Evolutionary conservation across 225 moss, liverwort and hornwort species (phyloP).

Genomic region (Bryoerythrophyllum caledonicum): DNA sequence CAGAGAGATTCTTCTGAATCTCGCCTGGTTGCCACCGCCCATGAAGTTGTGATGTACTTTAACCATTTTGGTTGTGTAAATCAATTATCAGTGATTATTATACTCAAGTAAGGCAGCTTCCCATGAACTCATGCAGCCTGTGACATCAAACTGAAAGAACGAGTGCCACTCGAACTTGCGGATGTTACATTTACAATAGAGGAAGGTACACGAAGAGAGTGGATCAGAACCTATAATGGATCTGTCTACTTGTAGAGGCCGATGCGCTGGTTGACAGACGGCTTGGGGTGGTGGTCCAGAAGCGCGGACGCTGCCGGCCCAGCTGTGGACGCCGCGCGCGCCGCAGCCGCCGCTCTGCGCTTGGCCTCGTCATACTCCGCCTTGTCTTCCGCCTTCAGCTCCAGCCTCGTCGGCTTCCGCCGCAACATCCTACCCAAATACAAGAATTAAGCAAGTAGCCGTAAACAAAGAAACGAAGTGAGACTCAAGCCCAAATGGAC

Average conservation of each 20-base stretch:
- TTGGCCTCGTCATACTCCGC: conserved; percentile 68
- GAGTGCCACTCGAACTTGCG: too few relatives aligned
- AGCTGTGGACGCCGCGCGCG: conserved; percentile 35
- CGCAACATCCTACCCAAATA: conserved; percentile 45
- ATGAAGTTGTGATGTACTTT: too few relatives aligned
- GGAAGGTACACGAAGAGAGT: too few relatives aligned
- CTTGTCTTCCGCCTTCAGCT: conserved; percentile 71
- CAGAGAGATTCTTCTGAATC: not conserved
- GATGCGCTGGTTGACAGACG: conserved; percentile 56
- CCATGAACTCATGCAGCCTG: too few relatives aligned
- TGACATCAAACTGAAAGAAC: too few relatives aligned
- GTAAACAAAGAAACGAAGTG: too few relatives aligned
- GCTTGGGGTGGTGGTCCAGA: conserved; percentile 49
- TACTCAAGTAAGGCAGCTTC: too few relatives aligned
- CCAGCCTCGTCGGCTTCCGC: conserved; percentile 60
- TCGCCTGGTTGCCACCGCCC: not conserved
- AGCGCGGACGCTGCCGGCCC: conserved; percentile 53
- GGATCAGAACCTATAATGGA: not conserved
- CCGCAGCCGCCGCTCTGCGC: conserved; percentile 58
- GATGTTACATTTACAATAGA: too few relatives aligned
- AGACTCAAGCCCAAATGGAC: too few relatives aligned
- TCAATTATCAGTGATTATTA: too few relatives aligned
- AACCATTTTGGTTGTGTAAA: too few relatives aligned
- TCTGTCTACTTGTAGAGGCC: conserved; percentile 52
- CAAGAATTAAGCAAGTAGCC: too few relatives aligned